phyloP scores from a whole-genome alignment of 306 rosid species.

The Cucumis cinereus region DNA sequence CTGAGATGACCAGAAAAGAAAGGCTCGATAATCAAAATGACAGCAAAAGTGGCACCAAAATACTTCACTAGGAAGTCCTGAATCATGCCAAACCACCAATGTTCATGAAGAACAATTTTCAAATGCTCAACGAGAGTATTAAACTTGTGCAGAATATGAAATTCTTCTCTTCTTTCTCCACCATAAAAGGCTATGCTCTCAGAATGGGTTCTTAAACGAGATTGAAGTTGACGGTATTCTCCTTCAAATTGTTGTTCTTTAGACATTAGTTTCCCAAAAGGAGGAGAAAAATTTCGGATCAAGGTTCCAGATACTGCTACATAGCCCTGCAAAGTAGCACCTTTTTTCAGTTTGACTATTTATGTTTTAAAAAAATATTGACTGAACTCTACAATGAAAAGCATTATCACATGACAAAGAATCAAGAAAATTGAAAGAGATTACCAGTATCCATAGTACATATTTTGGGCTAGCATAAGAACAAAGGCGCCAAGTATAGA shows the following conservation, averaged over 20 bases:
- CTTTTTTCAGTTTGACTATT: constrained; percentile 12
- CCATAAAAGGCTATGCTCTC: constrained; percentile 98
- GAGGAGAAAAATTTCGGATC: constrained; percentile 81
- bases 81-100: constrained; percentile 99
- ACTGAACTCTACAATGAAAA: background rate
- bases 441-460: constrained; percentile 95
- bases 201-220: constrained; percentile 90
- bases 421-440: constrained; percentile 12
- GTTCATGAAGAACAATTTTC: constrained; percentile 65
- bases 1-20: constrained; percentile 85
- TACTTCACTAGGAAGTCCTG: constrained; percentile 89
- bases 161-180: constrained; percentile 84
- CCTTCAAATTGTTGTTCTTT: constrained; percentile 94
- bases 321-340: constrained; percentile 57
- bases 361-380: background rate
- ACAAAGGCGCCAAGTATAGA: constrained; percentile 91
- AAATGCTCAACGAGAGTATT: constrained; percentile 48
- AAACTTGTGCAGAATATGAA: constrained; percentile 79
- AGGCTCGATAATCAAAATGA: constrained; percentile 87
- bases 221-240: constrained; percentile 89
- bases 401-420: background rate
- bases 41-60: constrained; percentile 98
- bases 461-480: constrained; percentile 99
- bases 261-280: constrained; percentile 92
- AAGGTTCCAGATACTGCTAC: constrained; percentile 77